A percentile compares a stretch with the other conserved stretches of the same genome.
phyloP scores from a whole-genome alignment of 192 early-diverging fungal genomes.

The Linnemannia elongata region DNA sequence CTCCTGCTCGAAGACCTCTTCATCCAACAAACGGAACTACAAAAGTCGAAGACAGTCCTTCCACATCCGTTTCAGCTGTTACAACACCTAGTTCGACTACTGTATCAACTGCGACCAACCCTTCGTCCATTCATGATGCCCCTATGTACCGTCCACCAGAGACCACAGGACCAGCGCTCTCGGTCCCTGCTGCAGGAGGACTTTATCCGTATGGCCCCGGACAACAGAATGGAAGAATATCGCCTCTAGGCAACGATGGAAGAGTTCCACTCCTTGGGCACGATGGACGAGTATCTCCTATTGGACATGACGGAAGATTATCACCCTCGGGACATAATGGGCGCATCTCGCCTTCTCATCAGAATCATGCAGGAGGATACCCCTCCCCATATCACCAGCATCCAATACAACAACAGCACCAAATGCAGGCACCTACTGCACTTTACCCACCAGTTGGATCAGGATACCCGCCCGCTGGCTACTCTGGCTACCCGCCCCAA shows the following conservation, averaged over 20 bases:
- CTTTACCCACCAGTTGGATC: background rate
- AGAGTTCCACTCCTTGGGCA: background rate
- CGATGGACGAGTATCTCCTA: background rate
- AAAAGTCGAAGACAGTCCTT: background rate
- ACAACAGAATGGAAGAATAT: constrained; percentile 2
- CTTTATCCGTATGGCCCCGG: background rate
- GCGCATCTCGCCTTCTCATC: constrained; percentile 32
- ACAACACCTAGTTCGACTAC: background rate
- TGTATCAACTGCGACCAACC: background rate
- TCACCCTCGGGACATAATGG: constrained; percentile 9
- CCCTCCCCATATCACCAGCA: constrained; percentile 2
- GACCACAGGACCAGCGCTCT: constrained; percentile 1
- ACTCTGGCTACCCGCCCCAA: constrained; percentile 26
- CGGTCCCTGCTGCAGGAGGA: constrained; percentile 11
- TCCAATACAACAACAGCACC: background rate
- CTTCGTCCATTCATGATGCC: background rate
- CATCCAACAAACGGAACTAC: constrained; percentile 7
- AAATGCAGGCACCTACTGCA: constrained; percentile 2
- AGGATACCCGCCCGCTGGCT: constrained; percentile 34
- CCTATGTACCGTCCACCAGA: constrained; percentile 19
- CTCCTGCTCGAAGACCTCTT: constrained; percentile 24
- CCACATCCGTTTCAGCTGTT: background rate
- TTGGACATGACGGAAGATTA: background rate
- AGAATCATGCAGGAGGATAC: constrained; percentile 9
- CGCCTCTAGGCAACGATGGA: constrained; percentile 8